A percentile compares a stretch with the other conserved stretches of the same genome.
Conservation (phyloP, 164 flowering plant genomes). For the Annona squamosa region DNA sequence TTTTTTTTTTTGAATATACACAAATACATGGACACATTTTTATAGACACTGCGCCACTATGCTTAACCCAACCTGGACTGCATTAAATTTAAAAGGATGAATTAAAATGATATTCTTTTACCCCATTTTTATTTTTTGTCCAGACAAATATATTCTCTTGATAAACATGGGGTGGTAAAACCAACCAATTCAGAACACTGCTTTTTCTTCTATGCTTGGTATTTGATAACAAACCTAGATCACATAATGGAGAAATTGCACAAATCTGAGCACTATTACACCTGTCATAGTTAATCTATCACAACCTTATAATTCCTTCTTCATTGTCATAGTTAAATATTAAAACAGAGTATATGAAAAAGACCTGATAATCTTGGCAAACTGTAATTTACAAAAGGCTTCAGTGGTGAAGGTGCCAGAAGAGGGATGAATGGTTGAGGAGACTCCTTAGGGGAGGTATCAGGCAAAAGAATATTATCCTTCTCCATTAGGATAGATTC, state of each 20-base stretch:
- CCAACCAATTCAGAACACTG: neutral
- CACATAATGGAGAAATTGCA: neutral
- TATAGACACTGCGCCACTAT: too few relatives aligned
- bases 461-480: constrained; percentile 38
- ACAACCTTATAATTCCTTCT: neutral
- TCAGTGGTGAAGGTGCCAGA: constrained; percentile 80
- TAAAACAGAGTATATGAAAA: neutral
- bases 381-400: constrained; percentile 65
- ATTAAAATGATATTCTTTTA: too few relatives aligned
- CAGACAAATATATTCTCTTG: too few relatives aligned
- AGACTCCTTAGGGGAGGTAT: constrained; percentile 41
- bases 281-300: neutral
- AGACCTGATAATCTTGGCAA: constrained; percentile 77
- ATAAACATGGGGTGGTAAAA: too few relatives aligned
- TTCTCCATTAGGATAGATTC: constrained; percentile 16
- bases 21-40: too few relatives aligned
- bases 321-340: neutral
- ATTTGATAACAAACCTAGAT: neutral
- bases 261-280: neutral
- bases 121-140: too few relatives aligned
- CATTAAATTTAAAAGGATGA: too few relatives aligned
- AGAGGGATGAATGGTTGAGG: constrained; percentile 81
- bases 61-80: too few relatives aligned
- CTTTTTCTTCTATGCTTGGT: neutral
- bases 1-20: too few relatives aligned